These are phyloP conservation scores for Candolleomyces eurysporus DNA, from an alignment of 768 basidiomycete species.

Conservation along the genomic window DNA sequence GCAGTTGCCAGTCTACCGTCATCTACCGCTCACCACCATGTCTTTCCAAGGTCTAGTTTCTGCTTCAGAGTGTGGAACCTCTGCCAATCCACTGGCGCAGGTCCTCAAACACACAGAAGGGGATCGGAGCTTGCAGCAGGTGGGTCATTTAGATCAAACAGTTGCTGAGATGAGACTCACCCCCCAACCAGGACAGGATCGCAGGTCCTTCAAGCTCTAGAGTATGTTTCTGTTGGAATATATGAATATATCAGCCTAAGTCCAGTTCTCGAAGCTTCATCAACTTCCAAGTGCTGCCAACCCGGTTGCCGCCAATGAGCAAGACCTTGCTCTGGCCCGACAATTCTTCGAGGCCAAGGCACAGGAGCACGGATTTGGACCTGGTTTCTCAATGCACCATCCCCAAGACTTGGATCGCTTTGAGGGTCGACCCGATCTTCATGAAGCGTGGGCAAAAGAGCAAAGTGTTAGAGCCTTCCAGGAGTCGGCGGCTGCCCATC, in stretches of 20 bases:
- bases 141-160: constrained; percentile 28
- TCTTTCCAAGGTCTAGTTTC: constrained; percentile 79
- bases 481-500: constrained; percentile 22
- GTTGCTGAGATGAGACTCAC: constrained; percentile 5
- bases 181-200: constrained; percentile 58
- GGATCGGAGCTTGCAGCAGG: constrained; percentile 87
- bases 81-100: constrained; percentile 83
- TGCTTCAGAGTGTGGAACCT: constrained; percentile 84
- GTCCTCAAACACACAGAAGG: constrained; percentile 88
- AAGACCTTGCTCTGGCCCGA: constrained; percentile 71
- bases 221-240: constrained; percentile 35
- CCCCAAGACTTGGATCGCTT: constrained; percentile 28
- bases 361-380: constrained; percentile 29
- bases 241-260: neutral
- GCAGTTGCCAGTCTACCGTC: neutral
- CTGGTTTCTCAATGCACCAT: constrained; percentile 33
- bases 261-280: constrained; percentile 53
- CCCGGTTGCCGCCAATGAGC: constrained; percentile 48
- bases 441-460: constrained; percentile 54
- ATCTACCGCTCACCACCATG: constrained; percentile 45
- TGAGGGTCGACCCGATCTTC: constrained; percentile 38
- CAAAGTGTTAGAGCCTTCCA: constrained; percentile 41
- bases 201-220: constrained; percentile 71
- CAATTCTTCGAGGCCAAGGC: constrained; percentile 68
- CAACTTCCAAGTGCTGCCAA: constrained; percentile 65